These are phyloP conservation scores for Rhododendron vialii DNA, from an alignment of 148 eudicot species.

Conservation along the genomic window DNA sequence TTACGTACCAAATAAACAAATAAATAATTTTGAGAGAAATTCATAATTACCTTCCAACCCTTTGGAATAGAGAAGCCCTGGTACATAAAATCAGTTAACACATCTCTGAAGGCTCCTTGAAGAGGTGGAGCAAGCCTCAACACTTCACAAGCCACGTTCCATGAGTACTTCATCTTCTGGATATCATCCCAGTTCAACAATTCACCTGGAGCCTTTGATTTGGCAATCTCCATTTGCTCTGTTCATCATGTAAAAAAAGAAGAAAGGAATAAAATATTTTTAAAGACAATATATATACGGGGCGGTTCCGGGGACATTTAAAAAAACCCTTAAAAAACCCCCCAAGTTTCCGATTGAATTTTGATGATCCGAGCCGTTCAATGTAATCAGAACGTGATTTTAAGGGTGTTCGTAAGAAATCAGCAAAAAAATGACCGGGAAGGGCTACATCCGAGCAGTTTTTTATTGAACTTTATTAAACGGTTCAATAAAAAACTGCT, in stretches of 20 bases:
- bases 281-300: no score
- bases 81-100: not conserved
- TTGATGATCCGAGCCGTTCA: no score
- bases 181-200: conserved; percentile 10
- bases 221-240: conserved; percentile 10
- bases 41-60: conserved; percentile 9
- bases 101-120: conserved; percentile 11
- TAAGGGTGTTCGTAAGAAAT: no score
- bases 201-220: not conserved
- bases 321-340: no score
- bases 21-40: not conserved
- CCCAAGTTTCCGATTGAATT: no score
- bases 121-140: conserved; percentile 8
- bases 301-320: no score
- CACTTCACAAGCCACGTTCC: conserved; percentile 9
- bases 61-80: conserved; percentile 2
- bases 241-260: not conserved
- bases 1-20: no score
- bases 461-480: no score
- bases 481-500: no score
- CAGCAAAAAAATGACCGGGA: no score
- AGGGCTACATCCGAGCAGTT: no score
- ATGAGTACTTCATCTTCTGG: conserved; percentile 6
- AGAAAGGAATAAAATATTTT: not conserved
- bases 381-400: no score